phyloP scores from a whole-genome alignment of 352 stramenopile genomes.

The Phytophthora sp. region DNA sequence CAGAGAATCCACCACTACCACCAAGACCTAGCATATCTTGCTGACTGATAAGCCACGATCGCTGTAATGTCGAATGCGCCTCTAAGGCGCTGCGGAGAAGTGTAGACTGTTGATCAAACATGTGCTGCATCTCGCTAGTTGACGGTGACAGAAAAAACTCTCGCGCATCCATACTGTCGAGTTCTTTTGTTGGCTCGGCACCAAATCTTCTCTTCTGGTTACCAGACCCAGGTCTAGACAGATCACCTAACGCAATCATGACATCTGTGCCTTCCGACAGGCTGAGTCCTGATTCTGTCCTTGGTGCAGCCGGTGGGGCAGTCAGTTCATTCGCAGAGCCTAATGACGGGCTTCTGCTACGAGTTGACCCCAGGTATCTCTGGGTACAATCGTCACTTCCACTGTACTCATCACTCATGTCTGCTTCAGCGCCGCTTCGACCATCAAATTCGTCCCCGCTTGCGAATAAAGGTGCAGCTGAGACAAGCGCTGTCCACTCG shows the following conservation, averaged over 20 bases:
- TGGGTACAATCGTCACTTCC: slow-evolving; percentile 29
- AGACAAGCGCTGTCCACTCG: slow-evolving; percentile 83
- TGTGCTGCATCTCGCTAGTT: slow-evolving; percentile 87
- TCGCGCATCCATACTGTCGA: slow-evolving; percentile 64
- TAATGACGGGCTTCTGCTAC: slow-evolving; percentile 29
- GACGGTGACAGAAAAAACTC: slow-evolving; percentile 88
- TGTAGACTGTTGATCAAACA: slow-evolving; percentile 87
- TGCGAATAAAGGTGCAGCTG: slow-evolving; percentile 67
- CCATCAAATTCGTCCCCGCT: slow-evolving; percentile 63
- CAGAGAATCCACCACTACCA: slow-evolving; percentile 59
- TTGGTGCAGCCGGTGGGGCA: slow-evolving; percentile 7
- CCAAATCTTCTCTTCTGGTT: slow-evolving; percentile 48
- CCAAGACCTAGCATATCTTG: slow-evolving; percentile 72
- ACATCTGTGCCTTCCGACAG: slow-evolving; percentile 83
- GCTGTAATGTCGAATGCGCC: slow-evolving; percentile 74
- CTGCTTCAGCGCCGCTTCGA: slow-evolving; percentile 17
- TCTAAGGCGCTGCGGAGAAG: slow-evolving; percentile 74
- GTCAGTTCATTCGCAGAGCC: slow-evolving; percentile 29
- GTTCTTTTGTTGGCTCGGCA: slow-evolving; percentile 48
- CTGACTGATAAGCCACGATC: slow-evolving; percentile 80
- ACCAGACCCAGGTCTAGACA: slow-evolving; percentile 43
- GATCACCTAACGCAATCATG: slow-evolving; percentile 67
- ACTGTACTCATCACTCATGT: slow-evolving; percentile 38
- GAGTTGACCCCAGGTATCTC: background rate
- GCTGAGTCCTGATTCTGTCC: slow-evolving; percentile 47